phyloP scores from a whole-genome alignment of 805 yeast species.

The Grigorovia yakushimaensis region DNA sequence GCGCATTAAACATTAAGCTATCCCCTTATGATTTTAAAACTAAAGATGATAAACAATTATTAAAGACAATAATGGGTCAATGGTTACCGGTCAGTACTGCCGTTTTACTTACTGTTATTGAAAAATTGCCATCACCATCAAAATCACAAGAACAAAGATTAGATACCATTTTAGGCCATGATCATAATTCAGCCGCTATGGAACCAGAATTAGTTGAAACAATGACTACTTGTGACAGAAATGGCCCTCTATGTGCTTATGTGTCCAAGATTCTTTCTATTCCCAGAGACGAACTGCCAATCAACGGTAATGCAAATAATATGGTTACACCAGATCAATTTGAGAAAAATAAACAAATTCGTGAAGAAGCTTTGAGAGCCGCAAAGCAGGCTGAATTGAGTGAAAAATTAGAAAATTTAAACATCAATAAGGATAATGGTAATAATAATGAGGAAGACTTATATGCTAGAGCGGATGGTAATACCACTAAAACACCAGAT shows the following conservation, averaged over 20 bases:
- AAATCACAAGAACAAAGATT: slow-evolving; percentile 66
- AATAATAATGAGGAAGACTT: slow-evolving; percentile 7
- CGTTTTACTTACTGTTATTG: slow-evolving; percentile 72
- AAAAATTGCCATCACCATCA: slow-evolving; percentile 74
- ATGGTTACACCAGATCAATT: slow-evolving; percentile 42
- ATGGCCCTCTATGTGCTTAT: slow-evolving; percentile 62
- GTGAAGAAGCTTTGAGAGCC: slow-evolving; percentile 60
- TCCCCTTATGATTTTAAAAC: slow-evolving; percentile 69
- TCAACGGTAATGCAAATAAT: slow-evolving; percentile 31
- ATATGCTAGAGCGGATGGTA: slow-evolving; percentile 22
- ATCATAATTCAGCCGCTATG: slow-evolving; percentile 27
- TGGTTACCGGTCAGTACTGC: slow-evolving; percentile 94
- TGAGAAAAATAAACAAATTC: slow-evolving; percentile 54
- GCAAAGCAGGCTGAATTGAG: slow-evolving; percentile 41
- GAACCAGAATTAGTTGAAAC: slow-evolving; percentile 42
- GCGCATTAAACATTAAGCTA: slow-evolving; percentile 57
- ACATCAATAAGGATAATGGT: slow-evolving; percentile 3
- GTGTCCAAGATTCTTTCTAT: slow-evolving; percentile 85
- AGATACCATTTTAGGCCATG: slow-evolving; percentile 46
- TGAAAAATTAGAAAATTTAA: slow-evolving; percentile 20
- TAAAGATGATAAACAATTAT: slow-evolving; percentile 57
- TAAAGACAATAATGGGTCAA: slow-evolving; percentile 68
- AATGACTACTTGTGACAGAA: slow-evolving; percentile 57
- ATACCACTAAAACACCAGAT: slow-evolving; percentile 18
- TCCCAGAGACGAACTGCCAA: slow-evolving; percentile 73